These are phyloP conservation scores for Endothia cerciana DNA, from an alignment of 2,329 filamentous ascomycete species.

Conservation along the genomic window DNA sequence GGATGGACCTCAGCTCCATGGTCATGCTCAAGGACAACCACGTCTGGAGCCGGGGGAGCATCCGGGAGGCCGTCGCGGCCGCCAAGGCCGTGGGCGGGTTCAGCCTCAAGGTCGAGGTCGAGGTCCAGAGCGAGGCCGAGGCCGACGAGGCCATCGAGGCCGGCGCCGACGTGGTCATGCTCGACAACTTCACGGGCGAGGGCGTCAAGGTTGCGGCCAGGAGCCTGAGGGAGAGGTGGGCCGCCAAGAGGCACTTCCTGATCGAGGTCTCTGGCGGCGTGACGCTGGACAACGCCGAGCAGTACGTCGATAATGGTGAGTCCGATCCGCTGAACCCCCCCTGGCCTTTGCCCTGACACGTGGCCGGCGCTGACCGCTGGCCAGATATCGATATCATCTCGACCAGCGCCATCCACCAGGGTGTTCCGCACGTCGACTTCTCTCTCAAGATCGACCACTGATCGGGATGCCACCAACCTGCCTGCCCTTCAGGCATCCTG, in stretches of 20 bases:
- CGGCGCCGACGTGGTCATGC: slow-evolving; percentile 94
- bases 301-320: slow-evolving; percentile 76
- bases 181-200: slow-evolving; percentile 89
- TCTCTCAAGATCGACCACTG: slow-evolving; percentile 80
- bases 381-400: slow-evolving; percentile 92
- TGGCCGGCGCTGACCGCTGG: slow-evolving; percentile 30
- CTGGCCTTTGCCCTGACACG: background rate
- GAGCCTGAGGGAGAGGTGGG: slow-evolving; percentile 80
- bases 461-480: background rate
- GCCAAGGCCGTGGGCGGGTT: slow-evolving; percentile 87
- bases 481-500: background rate
- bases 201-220: slow-evolving; percentile 75
- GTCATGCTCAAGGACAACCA: slow-evolving; percentile 99
- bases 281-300: slow-evolving; percentile 79
- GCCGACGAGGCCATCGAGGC: slow-evolving; percentile 90
- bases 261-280: slow-evolving; percentile 93
- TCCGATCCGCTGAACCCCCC: slow-evolving; percentile 26
- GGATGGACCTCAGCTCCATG: slow-evolving; percentile 91
- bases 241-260: slow-evolving; percentile 72
- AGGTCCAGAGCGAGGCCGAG: slow-evolving; percentile 85
- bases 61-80: slow-evolving; percentile 81
- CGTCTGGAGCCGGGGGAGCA: slow-evolving; percentile 87
- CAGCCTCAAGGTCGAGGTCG: slow-evolving; percentile 92
- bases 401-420: slow-evolving; percentile 96
- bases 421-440: slow-evolving; percentile 91